Evolutionary conservation across 768 basidiomycete genomes (phyloP).

Genomic region (Amanita inopinata): DNA sequence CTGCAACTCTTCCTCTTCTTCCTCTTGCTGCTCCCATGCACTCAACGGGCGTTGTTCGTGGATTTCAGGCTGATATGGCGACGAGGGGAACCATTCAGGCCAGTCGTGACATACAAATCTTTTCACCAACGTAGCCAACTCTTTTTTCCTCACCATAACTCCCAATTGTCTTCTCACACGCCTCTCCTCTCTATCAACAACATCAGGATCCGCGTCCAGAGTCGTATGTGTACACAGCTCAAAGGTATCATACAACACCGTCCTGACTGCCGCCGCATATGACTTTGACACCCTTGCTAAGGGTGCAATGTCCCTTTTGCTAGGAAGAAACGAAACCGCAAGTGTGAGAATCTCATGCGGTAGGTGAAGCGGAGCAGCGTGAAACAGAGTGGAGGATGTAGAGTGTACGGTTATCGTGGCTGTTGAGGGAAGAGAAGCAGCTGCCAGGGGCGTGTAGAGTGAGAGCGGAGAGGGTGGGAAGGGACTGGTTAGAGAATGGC

Average conservation of each 20-base stretch:
- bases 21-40: background rate
- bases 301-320: constrained; percentile 2
- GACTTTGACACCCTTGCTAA: constrained; percentile 1
- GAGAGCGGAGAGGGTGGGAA: background rate
- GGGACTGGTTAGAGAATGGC: too few species aligned
- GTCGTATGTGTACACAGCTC: background rate
- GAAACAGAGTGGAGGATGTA: background rate
- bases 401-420: background rate
- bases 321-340: background rate
- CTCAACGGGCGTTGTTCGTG: background rate
- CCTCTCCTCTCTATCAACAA: background rate
- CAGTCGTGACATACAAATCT: constrained; percentile 31
- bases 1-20: constrained; percentile 3
- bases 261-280: constrained; percentile 1
- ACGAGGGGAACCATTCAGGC: constrained; percentile 28
- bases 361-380: background rate
- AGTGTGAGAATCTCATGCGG: constrained; percentile 4
- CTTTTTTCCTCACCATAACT: constrained; percentile 11
- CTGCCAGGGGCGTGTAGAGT: background rate
- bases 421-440: background rate
- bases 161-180: background rate
- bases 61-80: constrained; percentile 6
- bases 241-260: background rate
- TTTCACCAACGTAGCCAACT: constrained; percentile 31
- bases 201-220: background rate